These are phyloP conservation scores for Pseudocercospora pini-densiflorae DNA, from an alignment of 2,329 filamentous ascomycete species.

Conservation along the genomic window DNA sequence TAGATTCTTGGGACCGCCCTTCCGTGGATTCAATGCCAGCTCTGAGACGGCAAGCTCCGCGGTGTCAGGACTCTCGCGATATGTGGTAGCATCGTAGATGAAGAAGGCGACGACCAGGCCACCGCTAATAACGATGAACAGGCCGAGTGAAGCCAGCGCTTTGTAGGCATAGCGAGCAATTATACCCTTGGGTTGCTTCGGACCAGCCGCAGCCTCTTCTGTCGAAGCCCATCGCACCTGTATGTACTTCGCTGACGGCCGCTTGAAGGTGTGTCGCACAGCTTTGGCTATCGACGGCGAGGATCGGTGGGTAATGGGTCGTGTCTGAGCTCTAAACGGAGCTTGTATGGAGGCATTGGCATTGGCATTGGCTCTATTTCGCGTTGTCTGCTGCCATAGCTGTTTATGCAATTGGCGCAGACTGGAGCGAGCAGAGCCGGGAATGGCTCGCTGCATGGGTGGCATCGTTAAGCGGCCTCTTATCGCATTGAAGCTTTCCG, in stretches of 20 bases:
- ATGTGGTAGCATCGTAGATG: constrained; percentile 90
- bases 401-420: constrained; percentile 9
- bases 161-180: constrained; percentile 64
- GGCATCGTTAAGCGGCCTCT: constrained; percentile 20
- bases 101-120: constrained; percentile 81
- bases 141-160: constrained; percentile 70
- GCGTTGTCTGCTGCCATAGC: constrained; percentile 14
- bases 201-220: constrained; percentile 8
- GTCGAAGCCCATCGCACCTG: constrained; percentile 29
- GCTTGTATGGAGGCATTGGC: constrained; percentile 18
- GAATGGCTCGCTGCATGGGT: constrained; percentile 29
- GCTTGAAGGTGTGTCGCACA: constrained; percentile 20
- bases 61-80: constrained; percentile 70
- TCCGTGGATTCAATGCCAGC: constrained; percentile 76
- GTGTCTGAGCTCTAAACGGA: constrained; percentile 11
- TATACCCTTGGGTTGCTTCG: constrained; percentile 36
- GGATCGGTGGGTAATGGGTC: constrained; percentile 13
- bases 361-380: constrained; percentile 15
- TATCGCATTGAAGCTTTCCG: constrained; percentile 29
- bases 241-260: constrained; percentile 20
- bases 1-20: constrained; percentile 91
- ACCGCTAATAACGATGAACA: constrained; percentile 73
- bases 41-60: constrained; percentile 83
- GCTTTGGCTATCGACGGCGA: constrained; percentile 24
- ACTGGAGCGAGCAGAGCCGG: constrained; percentile 25